These are phyloP conservation scores for Cucurbita pepo DNA, from an alignment of 306 rosid genomes.

Conservation along the genomic window DNA sequence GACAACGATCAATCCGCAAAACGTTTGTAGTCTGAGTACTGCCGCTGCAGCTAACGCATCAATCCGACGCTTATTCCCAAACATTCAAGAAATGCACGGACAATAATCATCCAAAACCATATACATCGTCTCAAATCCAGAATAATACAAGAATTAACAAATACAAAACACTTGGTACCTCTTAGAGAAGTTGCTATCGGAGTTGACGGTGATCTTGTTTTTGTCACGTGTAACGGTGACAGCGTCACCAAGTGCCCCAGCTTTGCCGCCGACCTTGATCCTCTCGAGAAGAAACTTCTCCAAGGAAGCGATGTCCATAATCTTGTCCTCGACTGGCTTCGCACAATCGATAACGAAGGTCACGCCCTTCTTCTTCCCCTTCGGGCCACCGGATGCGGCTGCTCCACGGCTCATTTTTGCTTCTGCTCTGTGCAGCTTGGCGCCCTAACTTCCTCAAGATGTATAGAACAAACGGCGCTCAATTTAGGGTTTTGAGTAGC, in stretches of 20 bases:
- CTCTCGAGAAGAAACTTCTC: slow-evolving; percentile 94
- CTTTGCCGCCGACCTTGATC: slow-evolving; percentile 90
- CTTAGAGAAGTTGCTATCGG: slow-evolving; percentile 55
- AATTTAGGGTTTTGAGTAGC: neutral
- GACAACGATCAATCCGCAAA: neutral
- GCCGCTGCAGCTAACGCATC: neutral
- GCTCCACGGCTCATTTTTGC: slow-evolving; percentile 73
- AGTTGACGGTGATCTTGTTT: slow-evolving; percentile 57
- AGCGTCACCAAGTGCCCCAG: slow-evolving; percentile 59
- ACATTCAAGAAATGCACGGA: neutral
- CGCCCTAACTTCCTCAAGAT: neutral
- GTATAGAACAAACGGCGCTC: neutral
- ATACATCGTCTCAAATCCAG: too few species aligned
- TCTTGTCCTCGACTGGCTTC: slow-evolving; percentile 92
- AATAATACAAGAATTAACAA: too few species aligned
- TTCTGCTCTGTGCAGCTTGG: neutral
- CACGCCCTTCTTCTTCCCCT: slow-evolving; percentile 92
- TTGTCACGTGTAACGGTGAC: slow-evolving; percentile 42
- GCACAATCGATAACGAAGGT: slow-evolving; percentile 73
- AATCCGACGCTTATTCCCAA: neutral
- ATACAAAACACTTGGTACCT: slow-evolving; percentile 14
- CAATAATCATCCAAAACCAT: neutral
- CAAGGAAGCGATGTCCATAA: slow-evolving; percentile 91
- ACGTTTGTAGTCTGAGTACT: neutral
- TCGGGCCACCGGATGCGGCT: slow-evolving; percentile 34